A percentile compares a stretch with the other conserved stretches of the same genome.
These are phyloP conservation scores for Phytophthora uliginosa DNA, from an alignment of 352 stramenopile species.

Conservation along the genomic window DNA sequence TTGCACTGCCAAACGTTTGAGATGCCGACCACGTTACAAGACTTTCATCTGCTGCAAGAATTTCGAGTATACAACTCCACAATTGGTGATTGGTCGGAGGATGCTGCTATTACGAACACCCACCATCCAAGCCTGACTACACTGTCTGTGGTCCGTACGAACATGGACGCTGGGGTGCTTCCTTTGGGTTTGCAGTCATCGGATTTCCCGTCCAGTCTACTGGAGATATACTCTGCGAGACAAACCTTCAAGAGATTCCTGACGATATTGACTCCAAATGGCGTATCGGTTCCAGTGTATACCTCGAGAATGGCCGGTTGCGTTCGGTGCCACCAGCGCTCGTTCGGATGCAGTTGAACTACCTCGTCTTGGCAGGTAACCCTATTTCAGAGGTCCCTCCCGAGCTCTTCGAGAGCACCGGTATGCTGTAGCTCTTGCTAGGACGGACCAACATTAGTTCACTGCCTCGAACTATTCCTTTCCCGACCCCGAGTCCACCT, in stretches of 20 bases:
- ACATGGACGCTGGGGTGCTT: constrained; percentile 37
- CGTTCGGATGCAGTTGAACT: constrained; percentile 26
- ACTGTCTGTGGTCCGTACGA: constrained; percentile 38
- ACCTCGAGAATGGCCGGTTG: constrained; percentile 27
- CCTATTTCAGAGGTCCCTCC: constrained; percentile 23
- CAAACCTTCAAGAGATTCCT: constrained; percentile 45
- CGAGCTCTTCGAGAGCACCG: constrained; percentile 19
- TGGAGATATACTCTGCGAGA: constrained; percentile 43
- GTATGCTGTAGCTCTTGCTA: constrained; percentile 23
- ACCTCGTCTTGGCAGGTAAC: constrained; percentile 20
- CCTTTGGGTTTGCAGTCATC: constrained; percentile 42
- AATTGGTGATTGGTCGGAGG: constrained; percentile 33
- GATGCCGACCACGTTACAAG: constrained; percentile 37
- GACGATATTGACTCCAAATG: constrained; percentile 47
- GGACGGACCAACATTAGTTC: constrained; percentile 16
- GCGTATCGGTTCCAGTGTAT: constrained; percentile 15
- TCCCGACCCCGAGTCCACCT: background rate
- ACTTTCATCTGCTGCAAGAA: constrained; percentile 42
- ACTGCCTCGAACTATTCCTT: constrained; percentile 12
- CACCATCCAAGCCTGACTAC: constrained; percentile 41
- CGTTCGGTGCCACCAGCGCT: constrained; percentile 12
- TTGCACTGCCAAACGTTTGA: constrained; percentile 40
- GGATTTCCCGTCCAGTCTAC: constrained; percentile 40
- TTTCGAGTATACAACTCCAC: constrained; percentile 49
- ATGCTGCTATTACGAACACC: constrained; percentile 34